Evolutionary conservation across 257 asterid genomes (phyloP).

Genomic region (Ligustrum vulgare): DNA sequence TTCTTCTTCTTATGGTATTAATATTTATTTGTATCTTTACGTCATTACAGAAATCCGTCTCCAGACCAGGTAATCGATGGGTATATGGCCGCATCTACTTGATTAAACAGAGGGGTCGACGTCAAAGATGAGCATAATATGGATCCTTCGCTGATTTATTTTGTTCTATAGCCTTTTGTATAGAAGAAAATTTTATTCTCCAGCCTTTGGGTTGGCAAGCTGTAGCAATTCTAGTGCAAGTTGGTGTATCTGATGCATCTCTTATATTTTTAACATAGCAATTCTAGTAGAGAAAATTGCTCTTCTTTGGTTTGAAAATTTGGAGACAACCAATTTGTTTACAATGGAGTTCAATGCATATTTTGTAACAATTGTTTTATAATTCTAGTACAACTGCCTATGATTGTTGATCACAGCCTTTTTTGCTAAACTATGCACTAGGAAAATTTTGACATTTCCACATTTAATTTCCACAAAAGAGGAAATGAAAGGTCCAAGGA

Average conservation of each 20-base stretch:
- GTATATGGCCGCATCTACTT: constrained; percentile 93
- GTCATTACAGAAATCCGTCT: constrained; percentile 59
- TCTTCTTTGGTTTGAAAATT: not conserved
- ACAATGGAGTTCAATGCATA: not conserved
- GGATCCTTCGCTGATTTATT: not conserved
- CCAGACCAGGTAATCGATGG: constrained; percentile 72
- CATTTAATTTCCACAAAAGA: not conserved
- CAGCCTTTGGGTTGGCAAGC: not conserved
- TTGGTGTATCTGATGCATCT: not conserved
- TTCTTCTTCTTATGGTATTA: not conserved
- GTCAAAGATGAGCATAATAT: constrained; percentile 51
- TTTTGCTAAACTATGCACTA: no score
- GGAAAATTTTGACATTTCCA: no score
- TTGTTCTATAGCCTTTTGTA: constrained; percentile 16
- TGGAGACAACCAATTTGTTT: not conserved
- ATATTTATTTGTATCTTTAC: constrained; percentile 2
- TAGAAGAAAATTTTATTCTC: constrained; percentile 16
- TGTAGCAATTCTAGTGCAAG: not conserved
- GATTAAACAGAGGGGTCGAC: constrained; percentile 54
- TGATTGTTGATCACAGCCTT: not conserved
- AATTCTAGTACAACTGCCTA: not conserved
- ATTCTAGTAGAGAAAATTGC: not conserved
- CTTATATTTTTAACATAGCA: not conserved
- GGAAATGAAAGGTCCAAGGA: not conserved
- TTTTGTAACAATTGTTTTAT: not conserved